A percentile compares a stretch with the other conserved stretches of the same genome.
phyloP scores from a whole-genome alignment of 352 stramenopile species.

The Globisporangium recalcitrans region DNA sequence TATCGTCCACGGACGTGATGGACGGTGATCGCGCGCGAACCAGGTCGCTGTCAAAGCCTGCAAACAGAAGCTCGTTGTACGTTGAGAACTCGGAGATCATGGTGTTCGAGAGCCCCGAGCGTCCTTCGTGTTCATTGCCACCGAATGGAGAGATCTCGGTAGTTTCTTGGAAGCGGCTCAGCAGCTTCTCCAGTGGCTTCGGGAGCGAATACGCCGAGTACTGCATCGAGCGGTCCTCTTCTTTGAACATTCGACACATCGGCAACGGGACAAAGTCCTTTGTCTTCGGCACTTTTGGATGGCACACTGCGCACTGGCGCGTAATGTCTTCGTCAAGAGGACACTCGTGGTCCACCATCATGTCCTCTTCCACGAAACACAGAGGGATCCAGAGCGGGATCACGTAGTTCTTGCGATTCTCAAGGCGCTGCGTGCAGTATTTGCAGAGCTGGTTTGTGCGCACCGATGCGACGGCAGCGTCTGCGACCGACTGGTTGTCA shows the following conservation, averaged over 20 bases:
- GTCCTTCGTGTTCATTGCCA: constrained; percentile 19
- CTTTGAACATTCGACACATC: constrained; percentile 73
- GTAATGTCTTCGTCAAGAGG: constrained; percentile 65
- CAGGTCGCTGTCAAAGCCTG: constrained; percentile 60
- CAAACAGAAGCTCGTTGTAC: constrained; percentile 46
- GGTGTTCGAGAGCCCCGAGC: constrained; percentile 16
- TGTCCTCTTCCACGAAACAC: constrained; percentile 80
- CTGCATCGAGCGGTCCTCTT: constrained; percentile 25
- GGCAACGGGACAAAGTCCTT: constrained; percentile 68
- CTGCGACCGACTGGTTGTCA: constrained; percentile 33
- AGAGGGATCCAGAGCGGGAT: constrained; percentile 77
- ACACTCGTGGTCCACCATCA: constrained; percentile 66
- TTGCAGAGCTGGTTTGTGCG: constrained; percentile 51
- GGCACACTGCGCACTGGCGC: constrained; percentile 54
- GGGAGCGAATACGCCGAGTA: constrained; percentile 34
- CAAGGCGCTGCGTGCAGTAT: constrained; percentile 52
- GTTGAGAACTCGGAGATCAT: constrained; percentile 39
- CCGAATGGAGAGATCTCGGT: constrained; percentile 10
- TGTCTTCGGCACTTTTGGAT: constrained; percentile 33
- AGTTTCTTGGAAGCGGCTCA: constrained; percentile 37
- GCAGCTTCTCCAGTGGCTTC: constrained; percentile 54
- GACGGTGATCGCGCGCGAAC: constrained; percentile 57
- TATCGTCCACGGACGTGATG: constrained; percentile 45
- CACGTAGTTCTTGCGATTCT: constrained; percentile 64
- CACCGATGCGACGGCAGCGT: constrained; percentile 33